Conservation (phyloP, 768 basidiomycete species). For the Phaffia tasmanica region DNA sequence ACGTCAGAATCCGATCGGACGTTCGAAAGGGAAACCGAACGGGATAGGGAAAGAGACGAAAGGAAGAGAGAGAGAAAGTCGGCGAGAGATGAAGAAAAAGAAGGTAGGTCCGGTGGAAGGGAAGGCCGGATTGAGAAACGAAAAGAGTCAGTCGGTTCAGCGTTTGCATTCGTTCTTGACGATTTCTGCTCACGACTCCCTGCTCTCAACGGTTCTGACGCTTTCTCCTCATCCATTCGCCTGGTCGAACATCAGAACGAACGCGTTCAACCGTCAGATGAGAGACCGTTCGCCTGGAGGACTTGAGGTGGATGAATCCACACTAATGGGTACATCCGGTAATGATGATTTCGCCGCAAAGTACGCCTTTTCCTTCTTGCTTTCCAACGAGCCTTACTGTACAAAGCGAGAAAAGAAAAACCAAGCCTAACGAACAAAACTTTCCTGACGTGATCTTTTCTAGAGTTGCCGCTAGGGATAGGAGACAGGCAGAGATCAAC, state of each 20-base stretch:
- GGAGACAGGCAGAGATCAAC: constrained; percentile 4
- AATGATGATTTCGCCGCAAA: constrained; percentile 4
- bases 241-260: not conserved
- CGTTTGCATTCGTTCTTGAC: not conserved
- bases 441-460: not conserved
- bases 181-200: not conserved
- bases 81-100: constrained; percentile 17
- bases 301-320: constrained; percentile 16
- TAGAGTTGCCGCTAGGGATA: constrained; percentile 21
- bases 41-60: constrained; percentile 8
- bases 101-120: constrained; percentile 12
- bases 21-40: constrained; percentile 5
- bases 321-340: constrained; percentile 1
- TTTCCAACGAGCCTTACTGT: not conserved
- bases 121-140: constrained; percentile 23
- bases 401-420: not conserved
- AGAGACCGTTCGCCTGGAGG: constrained; percentile 14
- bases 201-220: not conserved
- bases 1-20: constrained; percentile 8
- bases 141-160: constrained; percentile 1
- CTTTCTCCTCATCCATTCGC: not conserved
- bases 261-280: constrained; percentile 18
- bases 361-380: constrained; percentile 3
- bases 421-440: not conserved
- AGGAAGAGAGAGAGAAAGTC: constrained; percentile 14